Base-by-base conservation (phyloP, 805 yeast species). In the Pichia nakasei region DNA sequence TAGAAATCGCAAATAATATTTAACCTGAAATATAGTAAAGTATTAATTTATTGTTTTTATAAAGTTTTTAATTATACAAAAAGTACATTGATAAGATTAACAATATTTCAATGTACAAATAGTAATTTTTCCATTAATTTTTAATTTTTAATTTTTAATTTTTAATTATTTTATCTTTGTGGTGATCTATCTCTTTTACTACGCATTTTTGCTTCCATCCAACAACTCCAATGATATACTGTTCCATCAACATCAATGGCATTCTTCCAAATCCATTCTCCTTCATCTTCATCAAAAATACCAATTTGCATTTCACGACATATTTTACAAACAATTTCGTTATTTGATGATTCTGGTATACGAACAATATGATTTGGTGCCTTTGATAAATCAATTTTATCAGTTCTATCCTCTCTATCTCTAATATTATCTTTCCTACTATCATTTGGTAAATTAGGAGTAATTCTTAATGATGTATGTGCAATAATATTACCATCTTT, bases 201-300 rank as follows among this genome's bases (percentile, higher is more conserved):
- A 24, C 44, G 48, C 2, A 58, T 58, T 37, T 52, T 53, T 9
- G 85, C 72, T 50, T 86, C 93, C n/a, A 72, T 63, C 56, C 72
- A 76, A 56, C 94, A 85, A 2, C 78, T 69, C 35, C 79, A 80
- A 62, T 85, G 93, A 56, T 75, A 80, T 22, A 76, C 69, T 38
- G 49, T 55, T 12, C 62, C 60, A 41, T 70, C 66, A 1, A 66
- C 67, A 41, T 67, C 69, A 13, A 79, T 67, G 2, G 87, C 81
- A 55, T 82, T 80, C 48, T 67, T 71, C 88, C 89, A 84, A 19
- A 84, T 74, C 94, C 94, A 85, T 52, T 82, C 89, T 45, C 88
- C 91, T 2, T 73, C 62, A 38, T 78, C 82, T 52, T 83, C 91
- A 51, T 78, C 79, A 69, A 81, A 85, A 7, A 72, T 72, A n/a